Conservation (phyloP, 2,329 filamentous ascomycete species). For the Colletotrichum viniferum region DNA sequence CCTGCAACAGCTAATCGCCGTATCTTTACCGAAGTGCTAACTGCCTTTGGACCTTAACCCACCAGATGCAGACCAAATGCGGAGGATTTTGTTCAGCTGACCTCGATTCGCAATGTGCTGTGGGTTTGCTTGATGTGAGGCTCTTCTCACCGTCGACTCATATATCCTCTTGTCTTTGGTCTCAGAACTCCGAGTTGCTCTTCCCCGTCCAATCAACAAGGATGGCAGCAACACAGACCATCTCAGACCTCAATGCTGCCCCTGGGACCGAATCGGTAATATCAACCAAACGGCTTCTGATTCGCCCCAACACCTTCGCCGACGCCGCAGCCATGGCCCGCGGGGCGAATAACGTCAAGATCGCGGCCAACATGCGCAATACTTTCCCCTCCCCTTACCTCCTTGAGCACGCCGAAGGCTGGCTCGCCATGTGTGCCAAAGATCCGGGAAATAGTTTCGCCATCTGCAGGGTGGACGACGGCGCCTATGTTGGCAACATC, state of each 20-base stretch:
- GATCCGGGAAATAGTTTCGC: conserved; percentile 33
- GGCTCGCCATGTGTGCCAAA: conserved; percentile 25
- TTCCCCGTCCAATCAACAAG: neutral
- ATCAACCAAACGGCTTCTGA: neutral
- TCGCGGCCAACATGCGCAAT: conserved; percentile 13
- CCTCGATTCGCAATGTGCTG: neutral
- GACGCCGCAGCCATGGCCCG: conserved; percentile 15
- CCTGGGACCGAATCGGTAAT: neutral
- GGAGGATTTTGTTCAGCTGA: neutral
- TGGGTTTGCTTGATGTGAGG: neutral
- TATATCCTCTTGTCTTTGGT: neutral
- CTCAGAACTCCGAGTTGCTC: neutral
- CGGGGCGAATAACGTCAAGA: conserved; percentile 10
- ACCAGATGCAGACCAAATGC: neutral
- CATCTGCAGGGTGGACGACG: conserved; percentile 36
- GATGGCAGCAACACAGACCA: neutral
- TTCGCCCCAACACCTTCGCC: conserved; percentile 4
- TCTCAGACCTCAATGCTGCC: neutral
- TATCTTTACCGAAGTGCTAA: neutral
- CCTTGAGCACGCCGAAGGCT: conserved; percentile 30
- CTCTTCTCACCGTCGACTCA: neutral
- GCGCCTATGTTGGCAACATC: conserved; percentile 43
- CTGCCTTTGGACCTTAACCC: neutral
- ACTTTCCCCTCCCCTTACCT: conserved; percentile 27
- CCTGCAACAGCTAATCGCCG: neutral